Evolutionary conservation across 2,329 filamentous ascomycete species (phyloP), one percentile per base, ranked within the genome.

Genomic region (Boeremia lycopersici): DNA sequence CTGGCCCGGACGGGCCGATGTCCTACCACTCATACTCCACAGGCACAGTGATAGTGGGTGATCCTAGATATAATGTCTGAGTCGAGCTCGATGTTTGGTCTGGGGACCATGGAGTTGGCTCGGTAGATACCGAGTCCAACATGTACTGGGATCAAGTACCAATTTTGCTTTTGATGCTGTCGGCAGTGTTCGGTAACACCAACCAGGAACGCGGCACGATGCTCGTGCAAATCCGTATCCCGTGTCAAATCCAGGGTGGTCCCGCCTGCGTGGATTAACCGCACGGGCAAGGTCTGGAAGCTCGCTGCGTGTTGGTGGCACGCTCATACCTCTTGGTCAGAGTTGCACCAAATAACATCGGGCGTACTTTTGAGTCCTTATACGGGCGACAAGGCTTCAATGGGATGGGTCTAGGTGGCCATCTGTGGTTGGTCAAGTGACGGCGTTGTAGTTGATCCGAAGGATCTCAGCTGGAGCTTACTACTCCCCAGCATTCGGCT

Each of bases 221-320:
- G 46, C 46, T 47, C 30, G 36, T 46, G 47, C 41, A 50, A 41
- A 46, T 31, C 46, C 7, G 17, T 33, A n/a, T 15, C 36, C 41
- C 31, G 11, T 43, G 4, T 12, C 12, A 17, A 13, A 19, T 12
- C 25, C 28, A 34, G 44, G 33, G 34, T 7, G 28, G 11, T 39
- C 36, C 11, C 33, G 28, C 12, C 26, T 11, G 10, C 26, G 13
- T 35, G 13, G 45, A 38, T 2, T 9, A n/a, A 23, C 28, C 28
- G 31, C 25, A 33, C 29, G 31, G 15, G 43, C 38, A 31, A 19
- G 39, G 11, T 19, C 9, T 38, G 23, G 31, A 13, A 41, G 36
- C 29, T 36, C 17, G 45, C 25, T 23, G 28, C n/a, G 26, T 47
- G 19, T 17, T 15, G n/a, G 25, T 8, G n/a, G 25, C n/a, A 3